Percentiles rank a stretch among this genome's conserved stretches.
Evolutionary conservation across 2,329 filamentous ascomycete genomes (phyloP).

Genomic region (Penicillium sumatraense): DNA sequence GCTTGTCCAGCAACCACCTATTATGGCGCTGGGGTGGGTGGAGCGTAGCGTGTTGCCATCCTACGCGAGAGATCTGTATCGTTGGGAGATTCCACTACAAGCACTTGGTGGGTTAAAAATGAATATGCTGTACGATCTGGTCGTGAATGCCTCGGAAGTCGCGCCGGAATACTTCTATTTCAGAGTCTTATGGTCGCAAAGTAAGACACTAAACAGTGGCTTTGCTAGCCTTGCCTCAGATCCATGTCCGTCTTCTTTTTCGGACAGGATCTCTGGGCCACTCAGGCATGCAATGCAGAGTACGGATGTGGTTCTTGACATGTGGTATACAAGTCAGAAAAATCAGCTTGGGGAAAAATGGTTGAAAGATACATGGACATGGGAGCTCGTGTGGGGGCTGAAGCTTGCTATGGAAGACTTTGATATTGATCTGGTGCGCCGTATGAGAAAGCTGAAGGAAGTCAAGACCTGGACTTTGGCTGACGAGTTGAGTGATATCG

Average conservation of each 20-base stretch:
- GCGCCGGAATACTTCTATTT: neutral
- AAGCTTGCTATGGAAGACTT: neutral
- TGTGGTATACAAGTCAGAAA: neutral
- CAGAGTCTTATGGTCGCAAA: neutral
- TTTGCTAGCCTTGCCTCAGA: neutral
- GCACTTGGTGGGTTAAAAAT: neutral
- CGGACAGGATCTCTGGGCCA: neutral
- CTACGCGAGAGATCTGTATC: neutral
- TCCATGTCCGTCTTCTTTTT: neutral
- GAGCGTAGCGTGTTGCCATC: constrained; percentile 1
- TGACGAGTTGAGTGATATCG: neutral
- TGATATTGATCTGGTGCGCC: neutral
- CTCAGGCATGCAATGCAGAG: neutral
- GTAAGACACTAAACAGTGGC: neutral
- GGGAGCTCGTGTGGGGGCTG: neutral
- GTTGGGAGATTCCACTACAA: neutral
- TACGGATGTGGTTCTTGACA: neutral
- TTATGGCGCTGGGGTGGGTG: constrained; percentile 1
- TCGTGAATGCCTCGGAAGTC: neutral
- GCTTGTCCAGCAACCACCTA: constrained; percentile 9
- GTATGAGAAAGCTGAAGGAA: neutral
- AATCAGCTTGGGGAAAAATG: neutral
- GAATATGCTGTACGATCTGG: neutral
- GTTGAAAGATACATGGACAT: neutral
- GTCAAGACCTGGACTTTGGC: neutral